Evolutionary conservation across 2,329 filamentous ascomycete genomes (phyloP), one percentile per base, ranked within the genome.

Genomic region (Arthrobotrys iridis): DNA sequence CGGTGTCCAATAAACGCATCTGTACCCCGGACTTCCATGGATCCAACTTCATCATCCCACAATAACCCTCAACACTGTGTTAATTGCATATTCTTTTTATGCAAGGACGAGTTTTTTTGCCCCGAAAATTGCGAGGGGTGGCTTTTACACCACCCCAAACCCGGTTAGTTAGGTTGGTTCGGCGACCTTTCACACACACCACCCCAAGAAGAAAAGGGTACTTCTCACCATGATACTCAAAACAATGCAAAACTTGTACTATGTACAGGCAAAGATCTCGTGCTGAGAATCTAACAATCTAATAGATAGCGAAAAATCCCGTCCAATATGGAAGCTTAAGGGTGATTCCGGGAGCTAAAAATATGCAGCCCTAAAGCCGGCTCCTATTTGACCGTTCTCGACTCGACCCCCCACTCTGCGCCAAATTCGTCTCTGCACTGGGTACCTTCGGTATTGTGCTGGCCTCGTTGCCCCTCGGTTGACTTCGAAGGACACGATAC

Each of bases 261-360:
- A 15, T n/a, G 35, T 8, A 40, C 33, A 52, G n/a, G 60, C 41
- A 37, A 24, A 72, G 40, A 64, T 63, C 59, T 48, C 5, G 18
- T 20, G 1, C 10, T n/a, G 13, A 62, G 45, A 70, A 46, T 48
- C 52, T 58, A 37, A 30, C 64, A 18, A n/a, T n/a, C n/a, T n/a
- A n/a, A n/a, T n/a, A n/a, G 59, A 66, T 62, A 50, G 26, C 18
- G 60, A 64, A 74, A 74, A 67, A n/a, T 45, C 67, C 70, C 70
- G 62, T 15, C 43, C 50, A 67, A 67, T 43, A 59, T 20, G 40
- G 13, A 30, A n/a, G n/a, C n/a, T n/a, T n/a, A 37, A 64, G 45
- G 43, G 33, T 43, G 35, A 59, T 48, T 18, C 62, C 55, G 43
- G 55, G 37, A 60, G 26, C 52, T 50, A 65, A 65, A 59, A 64